Evolutionary conservation across 352 stramenopile genomes (phyloP), one percentile per base, ranked within the genome.

Genomic region (Pythium periplocum): DNA sequence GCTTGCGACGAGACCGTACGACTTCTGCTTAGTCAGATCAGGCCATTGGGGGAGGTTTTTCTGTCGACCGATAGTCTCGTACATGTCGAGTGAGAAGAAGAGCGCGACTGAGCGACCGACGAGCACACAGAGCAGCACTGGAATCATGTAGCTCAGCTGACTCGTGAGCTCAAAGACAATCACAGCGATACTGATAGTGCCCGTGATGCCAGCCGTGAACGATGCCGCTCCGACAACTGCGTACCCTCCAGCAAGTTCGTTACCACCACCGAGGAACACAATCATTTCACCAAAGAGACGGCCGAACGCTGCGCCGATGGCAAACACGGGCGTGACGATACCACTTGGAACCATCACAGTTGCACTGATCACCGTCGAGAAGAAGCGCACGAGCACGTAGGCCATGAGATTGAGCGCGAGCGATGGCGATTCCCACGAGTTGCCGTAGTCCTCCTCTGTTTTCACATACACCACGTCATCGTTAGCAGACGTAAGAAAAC

Each of bases 291-390:
- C 92, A 73, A 96, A 93, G 8, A 97, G 66, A 6, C 92, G 76
- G 3, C 92, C 92, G 12, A 97, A 60, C 2, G 74, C 78, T 3
- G 85, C 85, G n/a, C 92, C 92, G 34, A 95, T 77, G 3, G 90
- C 74, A 57, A 98, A 98, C 26, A 96, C 73, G 1, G 92, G 91
- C 17, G 87, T 96, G 45, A 98, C 93, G 35, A 98, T 79, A 4
- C 92, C 92, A 30, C 86, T 87, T 3, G 90, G 90, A 3, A 97
- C 75, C 44, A 91, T 87, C 30, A 97, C 75, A 0, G 79, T 93
- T 4, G 89, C 81, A 35, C 69, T 90, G 42, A 95, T 74, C 2
- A 67, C 78, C 3, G 86, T 84, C 2, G 83, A 76, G 53, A 94
- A 70, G 53, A 95, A 92, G 2, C 90, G 91, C 26, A 93, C 67